These are phyloP conservation scores for Phallus indusiatus DNA, from an alignment of 768 basidiomycete species.

Conservation along the genomic window DNA sequence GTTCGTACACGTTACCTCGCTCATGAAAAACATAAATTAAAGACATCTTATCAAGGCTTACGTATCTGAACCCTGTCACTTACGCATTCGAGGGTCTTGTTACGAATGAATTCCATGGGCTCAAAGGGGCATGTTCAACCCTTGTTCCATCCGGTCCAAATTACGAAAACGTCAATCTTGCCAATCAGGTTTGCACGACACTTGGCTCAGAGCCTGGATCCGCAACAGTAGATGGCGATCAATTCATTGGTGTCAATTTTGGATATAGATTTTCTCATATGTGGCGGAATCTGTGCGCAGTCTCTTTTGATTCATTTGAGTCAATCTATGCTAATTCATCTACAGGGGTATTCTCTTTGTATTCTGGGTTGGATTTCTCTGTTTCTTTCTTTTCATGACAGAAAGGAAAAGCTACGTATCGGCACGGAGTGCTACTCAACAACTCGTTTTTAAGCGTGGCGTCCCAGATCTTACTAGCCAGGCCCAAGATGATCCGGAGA, in stretches of 20 bases:
- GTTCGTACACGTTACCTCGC: slow-evolving; percentile 29
- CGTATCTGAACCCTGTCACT: slow-evolving; percentile 42
- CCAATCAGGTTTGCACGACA: slow-evolving; percentile 73
- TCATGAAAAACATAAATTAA: slow-evolving; percentile 14
- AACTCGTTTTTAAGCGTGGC: slow-evolving; percentile 62
- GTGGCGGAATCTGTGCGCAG: slow-evolving; percentile 34
- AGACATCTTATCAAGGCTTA: slow-evolving; percentile 27
- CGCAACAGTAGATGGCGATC: slow-evolving; percentile 41
- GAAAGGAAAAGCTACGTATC: slow-evolving; percentile 36
- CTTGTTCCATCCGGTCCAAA: slow-evolving; percentile 55
- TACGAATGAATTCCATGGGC: slow-evolving; percentile 71
- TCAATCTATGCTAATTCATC: neutral
- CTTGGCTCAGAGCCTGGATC: slow-evolving; percentile 55
- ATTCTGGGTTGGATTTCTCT: slow-evolving; percentile 51
- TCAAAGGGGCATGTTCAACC: slow-evolving; percentile 49
- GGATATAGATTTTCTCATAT: slow-evolving; percentile 36
- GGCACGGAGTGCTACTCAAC: slow-evolving; percentile 24
- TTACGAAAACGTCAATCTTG: slow-evolving; percentile 43
- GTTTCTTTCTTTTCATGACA: slow-evolving; percentile 46
- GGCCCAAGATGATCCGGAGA: slow-evolving; percentile 20
- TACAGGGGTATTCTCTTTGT: slow-evolving; percentile 51
- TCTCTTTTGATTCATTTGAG: neutral
- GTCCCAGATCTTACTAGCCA: neutral
- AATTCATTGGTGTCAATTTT: slow-evolving; percentile 39
- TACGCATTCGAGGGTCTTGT: slow-evolving; percentile 72